Percentiles rank a stretch among this genome's conserved stretches.
These are phyloP conservation scores for Colletotrichum truncatum DNA, from an alignment of 2,329 filamentous ascomycete species.

Conservation along the genomic window DNA sequence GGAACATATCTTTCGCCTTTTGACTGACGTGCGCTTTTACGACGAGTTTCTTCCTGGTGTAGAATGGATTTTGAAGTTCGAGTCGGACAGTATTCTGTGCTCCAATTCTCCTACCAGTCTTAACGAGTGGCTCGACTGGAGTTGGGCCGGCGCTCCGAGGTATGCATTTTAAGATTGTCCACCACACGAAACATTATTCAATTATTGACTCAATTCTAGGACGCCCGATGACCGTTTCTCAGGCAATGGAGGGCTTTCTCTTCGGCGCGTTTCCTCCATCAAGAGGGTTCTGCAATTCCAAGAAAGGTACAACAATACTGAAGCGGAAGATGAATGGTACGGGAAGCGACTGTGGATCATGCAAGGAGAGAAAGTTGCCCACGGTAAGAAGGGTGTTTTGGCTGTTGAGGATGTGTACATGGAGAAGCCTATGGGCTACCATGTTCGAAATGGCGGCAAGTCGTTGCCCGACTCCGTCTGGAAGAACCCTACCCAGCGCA, in stretches of 20 bases:
- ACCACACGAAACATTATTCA: not conserved
- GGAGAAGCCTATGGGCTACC: slow-evolving; percentile 63
- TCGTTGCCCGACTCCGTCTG: slow-evolving; percentile 55
- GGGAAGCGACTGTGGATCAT: slow-evolving; percentile 56
- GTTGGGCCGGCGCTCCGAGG: slow-evolving; percentile 63
- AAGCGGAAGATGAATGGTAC: slow-evolving; percentile 66
- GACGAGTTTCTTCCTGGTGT: slow-evolving; percentile 57
- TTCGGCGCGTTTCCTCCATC: slow-evolving; percentile 62
- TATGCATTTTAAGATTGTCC: slow-evolving; percentile 40
- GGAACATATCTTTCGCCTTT: slow-evolving; percentile 56
- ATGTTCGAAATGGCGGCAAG: slow-evolving; percentile 55
- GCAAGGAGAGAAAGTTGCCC: slow-evolving; percentile 58
- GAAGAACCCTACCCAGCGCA: slow-evolving; percentile 52
- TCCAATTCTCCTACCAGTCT: slow-evolving; percentile 60
- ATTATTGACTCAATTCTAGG: slow-evolving; percentile 36
- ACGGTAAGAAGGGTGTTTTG: slow-evolving; percentile 50
- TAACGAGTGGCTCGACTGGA: slow-evolving; percentile 63
- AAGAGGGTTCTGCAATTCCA: slow-evolving; percentile 57
- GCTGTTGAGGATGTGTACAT: slow-evolving; percentile 60
- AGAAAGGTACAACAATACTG: slow-evolving; percentile 57
- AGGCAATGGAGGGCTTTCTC: slow-evolving; percentile 63
- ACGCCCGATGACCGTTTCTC: slow-evolving; percentile 53
- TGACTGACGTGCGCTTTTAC: slow-evolving; percentile 63
- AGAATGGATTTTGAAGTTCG: slow-evolving; percentile 64
- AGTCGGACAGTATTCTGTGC: slow-evolving; percentile 65